Evolutionary conservation across 192 early-diverging fungal species (phyloP), one percentile per base, ranked within the genome.

Genomic region (Gigaspora rosea): DNA sequence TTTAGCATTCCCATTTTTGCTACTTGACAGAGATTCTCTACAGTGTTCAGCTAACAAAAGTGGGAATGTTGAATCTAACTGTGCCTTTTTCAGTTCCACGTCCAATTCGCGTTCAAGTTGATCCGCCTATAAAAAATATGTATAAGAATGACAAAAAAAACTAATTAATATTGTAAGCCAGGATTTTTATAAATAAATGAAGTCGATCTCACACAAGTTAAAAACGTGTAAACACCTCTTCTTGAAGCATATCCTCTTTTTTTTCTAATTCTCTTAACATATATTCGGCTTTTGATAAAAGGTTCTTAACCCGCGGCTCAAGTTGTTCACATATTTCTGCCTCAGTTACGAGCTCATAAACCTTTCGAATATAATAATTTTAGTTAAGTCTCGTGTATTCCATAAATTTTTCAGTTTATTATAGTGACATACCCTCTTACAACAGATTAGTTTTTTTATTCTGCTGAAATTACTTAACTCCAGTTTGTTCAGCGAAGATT

Each of bases 231-330:
- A 52, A 22, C 27, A 71, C 70, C 70, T 71, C 70, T 15, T 51
- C 32, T 35, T 71, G 70, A 16, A 71, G 70, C 13, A 20, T 52
- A 41, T 71, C 52, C 13, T 71, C 70, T 10, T 16, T 20, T 32
- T 41, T 12, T 71, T 33, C 51, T 36, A 71, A 54, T 35, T 35
- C 70, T 54, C 13, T n/a, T 56, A 71, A 36, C 33, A 56, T 56
- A 35, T 71, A 51, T 71, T 71, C 70, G 16, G 52, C 70, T n/a
- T 71, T 51, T 35, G 15, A 33, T 71, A 71, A 56, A n/a, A 71
- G 48, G 27, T 8, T 16, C 2, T 12, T 56, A 8, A 71, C 50
- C 6, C 52, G 50, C 10, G 70, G 51, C 8, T 51, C 70, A 41
- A 71, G 5, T 33, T 71, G 50, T 35, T 71, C 70, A 56, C 51